phyloP scores from a whole-genome alignment of 768 basidiomycete species.

The Tricholoma sp. region DNA sequence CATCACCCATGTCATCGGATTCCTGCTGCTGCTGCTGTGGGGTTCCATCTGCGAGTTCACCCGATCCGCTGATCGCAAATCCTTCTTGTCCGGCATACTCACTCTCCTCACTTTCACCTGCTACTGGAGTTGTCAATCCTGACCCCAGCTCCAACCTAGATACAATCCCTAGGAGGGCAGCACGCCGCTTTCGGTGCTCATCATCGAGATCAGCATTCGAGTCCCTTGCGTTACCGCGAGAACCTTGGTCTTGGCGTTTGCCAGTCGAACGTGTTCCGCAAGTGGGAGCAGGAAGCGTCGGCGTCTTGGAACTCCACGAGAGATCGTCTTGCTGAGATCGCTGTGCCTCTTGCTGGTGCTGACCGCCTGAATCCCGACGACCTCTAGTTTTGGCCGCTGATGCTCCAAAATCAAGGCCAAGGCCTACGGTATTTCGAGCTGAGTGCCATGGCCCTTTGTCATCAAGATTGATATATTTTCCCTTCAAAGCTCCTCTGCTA shows the following conservation, averaged over 20 bases:
- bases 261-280: background rate
- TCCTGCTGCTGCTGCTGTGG: background rate
- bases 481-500: constrained; percentile 1
- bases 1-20: background rate
- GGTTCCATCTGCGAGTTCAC: constrained; percentile 8
- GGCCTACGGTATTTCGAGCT: constrained; percentile 2
- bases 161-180: constrained; percentile 32
- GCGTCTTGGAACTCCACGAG: background rate
- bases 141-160: constrained; percentile 20
- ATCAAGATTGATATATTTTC: background rate
- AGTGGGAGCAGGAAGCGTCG: background rate
- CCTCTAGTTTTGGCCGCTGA: background rate
- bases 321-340: background rate
- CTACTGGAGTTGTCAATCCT: background rate
- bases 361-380: background rate
- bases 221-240: background rate
- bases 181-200: constrained; percentile 24
- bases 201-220: constrained; percentile 8
- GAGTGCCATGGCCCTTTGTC: background rate
- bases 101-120: constrained; percentile 20
- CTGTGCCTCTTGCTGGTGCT: background rate
- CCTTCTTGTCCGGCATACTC: constrained; percentile 30
- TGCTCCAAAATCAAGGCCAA: constrained; percentile 7
- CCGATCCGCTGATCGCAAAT: constrained; percentile 30
- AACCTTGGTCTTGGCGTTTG: background rate